These are phyloP conservation scores for Kodamaea fukazawae DNA, from an alignment of 805 yeast genomes.

Conservation along the genomic window DNA sequence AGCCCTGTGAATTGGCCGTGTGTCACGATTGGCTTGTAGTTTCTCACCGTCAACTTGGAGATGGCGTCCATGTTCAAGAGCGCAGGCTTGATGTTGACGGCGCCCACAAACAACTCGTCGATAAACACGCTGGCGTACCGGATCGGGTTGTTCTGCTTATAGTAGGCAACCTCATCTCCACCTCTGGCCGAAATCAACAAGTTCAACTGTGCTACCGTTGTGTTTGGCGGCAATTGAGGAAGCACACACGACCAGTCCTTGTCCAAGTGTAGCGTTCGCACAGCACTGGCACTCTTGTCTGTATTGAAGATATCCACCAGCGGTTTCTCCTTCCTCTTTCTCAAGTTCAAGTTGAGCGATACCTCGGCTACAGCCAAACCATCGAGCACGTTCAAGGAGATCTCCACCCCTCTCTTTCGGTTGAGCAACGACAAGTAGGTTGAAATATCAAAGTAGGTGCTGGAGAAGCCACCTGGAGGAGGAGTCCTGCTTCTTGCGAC, in stretches of 20 bases:
- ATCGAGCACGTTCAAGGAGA: conserved; percentile 3
- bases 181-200: conserved; percentile 28
- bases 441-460: conserved; percentile 5
- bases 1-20: conserved; percentile 26
- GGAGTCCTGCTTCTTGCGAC: conserved; percentile 6
- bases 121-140: conserved; percentile 26
- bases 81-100: conserved; percentile 27
- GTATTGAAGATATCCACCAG: conserved; percentile 8
- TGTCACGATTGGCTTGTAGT: conserved; percentile 27
- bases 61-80: conserved; percentile 23
- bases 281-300: conserved; percentile 5
- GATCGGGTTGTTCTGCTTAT: conserved; percentile 17
- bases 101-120: conserved; percentile 19
- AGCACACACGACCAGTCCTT: conserved; percentile 4
- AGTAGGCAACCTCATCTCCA: conserved; percentile 21
- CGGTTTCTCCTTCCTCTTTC: conserved; percentile 8
- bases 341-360: background rate
- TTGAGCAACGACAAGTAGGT: conserved; percentile 5
- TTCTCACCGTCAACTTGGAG: conserved; percentile 14
- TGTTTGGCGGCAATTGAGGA: conserved; percentile 12
- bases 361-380: conserved; percentile 6
- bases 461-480: conserved; percentile 3
- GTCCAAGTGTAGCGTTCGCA: background rate
- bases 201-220: conserved; percentile 22
- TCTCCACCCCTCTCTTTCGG: conserved; percentile 2